Conservation (phyloP, 768 basidiomycete species). For the Tulasnella sp. region DNA sequence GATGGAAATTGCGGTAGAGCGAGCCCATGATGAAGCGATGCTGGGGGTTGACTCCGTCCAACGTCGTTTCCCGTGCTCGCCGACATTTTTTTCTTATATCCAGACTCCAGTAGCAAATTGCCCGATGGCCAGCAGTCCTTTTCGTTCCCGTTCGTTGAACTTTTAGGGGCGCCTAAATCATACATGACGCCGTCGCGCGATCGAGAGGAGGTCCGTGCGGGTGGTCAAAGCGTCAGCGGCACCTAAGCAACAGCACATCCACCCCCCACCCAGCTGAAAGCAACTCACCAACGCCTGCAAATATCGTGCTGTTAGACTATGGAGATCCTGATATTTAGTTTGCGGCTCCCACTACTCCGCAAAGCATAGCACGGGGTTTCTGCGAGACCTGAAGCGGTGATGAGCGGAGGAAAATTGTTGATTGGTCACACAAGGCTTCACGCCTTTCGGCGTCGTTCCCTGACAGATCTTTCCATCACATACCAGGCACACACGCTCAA, state of each 20-base stretch:
- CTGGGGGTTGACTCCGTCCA: background rate
- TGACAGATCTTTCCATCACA: background rate
- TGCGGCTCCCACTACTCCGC: background rate
- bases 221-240: conserved; percentile 24
- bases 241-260: background rate
- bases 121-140: background rate
- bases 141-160: background rate
- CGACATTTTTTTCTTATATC: conserved; percentile 2
- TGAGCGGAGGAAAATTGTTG: conserved; percentile 3
- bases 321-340: no score
- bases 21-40: background rate
- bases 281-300: background rate
- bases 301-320: background rate
- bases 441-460: background rate
- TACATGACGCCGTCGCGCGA: background rate
- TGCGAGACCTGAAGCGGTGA: background rate
- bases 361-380: background rate
- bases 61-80: background rate
- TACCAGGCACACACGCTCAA: background rate
- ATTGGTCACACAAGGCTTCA: background rate
- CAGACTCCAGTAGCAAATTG: background rate
- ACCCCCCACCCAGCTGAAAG: background rate
- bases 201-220: conserved; percentile 25
- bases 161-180: background rate
- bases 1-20: background rate